Evolutionary conservation across 2,329 filamentous ascomycete species (phyloP).

Genomic region (Colletotrichum musae): DNA sequence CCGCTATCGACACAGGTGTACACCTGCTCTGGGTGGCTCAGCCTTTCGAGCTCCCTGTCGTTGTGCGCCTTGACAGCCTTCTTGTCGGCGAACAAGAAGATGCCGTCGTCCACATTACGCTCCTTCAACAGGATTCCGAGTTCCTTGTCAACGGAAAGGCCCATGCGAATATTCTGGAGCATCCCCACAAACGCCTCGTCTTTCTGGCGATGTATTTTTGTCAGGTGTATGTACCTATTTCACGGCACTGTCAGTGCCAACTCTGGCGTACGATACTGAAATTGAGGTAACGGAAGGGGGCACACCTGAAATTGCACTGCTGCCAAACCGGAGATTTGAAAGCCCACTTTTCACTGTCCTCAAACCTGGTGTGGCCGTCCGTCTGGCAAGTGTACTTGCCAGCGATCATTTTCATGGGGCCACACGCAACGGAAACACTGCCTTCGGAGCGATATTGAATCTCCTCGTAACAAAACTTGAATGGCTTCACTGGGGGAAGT

Average conservation of each 20-base stretch:
- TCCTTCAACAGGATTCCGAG: conserved; percentile 60
- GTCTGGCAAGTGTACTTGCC: conserved; percentile 50
- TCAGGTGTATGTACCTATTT: conserved; percentile 62
- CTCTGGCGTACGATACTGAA: background rate
- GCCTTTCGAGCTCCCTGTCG: background rate
- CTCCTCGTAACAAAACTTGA: background rate
- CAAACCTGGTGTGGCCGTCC: conserved; percentile 52
- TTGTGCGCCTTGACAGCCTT: background rate
- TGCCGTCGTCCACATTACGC: conserved; percentile 47
- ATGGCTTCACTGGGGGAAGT: background rate
- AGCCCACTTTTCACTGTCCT: conserved; percentile 71
- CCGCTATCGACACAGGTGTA: background rate
- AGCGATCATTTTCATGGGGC: background rate
- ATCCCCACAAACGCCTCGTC: conserved; percentile 68
- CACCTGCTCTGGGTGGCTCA: background rate
- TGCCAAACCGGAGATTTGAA: conserved; percentile 70
- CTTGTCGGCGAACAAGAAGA: background rate
- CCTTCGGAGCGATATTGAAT: background rate
- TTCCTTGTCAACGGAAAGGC: conserved; percentile 55
- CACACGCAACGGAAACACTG: background rate
- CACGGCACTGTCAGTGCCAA: background rate
- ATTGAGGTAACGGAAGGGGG: background rate
- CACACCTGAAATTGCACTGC: conserved; percentile 62
- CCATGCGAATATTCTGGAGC: conserved; percentile 69
- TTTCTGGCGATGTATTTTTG: conserved; percentile 69